phyloP scores from a whole-genome alignment of 1,284 basidiomycete species.

The Entoloma clypeatum region DNA sequence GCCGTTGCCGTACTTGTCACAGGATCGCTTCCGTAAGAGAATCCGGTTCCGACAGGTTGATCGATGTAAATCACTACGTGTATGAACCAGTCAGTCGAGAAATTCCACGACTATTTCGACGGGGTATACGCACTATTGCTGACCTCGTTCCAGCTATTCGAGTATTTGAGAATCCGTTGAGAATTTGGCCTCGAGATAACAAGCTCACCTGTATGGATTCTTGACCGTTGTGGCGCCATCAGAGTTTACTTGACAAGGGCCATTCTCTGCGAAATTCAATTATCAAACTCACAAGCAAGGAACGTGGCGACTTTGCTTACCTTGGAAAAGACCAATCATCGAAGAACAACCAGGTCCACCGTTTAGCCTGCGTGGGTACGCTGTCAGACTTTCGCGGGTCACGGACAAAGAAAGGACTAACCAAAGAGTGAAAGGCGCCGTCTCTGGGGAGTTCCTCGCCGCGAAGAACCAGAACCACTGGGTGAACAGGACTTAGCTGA shows the following conservation, averaged over 20 bases:
- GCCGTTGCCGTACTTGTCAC: conserved; percentile 53
- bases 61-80: conserved; percentile 70
- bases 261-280: conserved; percentile 40
- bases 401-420: conserved; percentile 23
- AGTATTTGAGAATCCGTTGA: conserved; percentile 9
- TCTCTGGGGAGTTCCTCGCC: conserved; percentile 52
- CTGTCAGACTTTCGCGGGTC: conserved; percentile 3
- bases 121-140: conserved; percentile 52
- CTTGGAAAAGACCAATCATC: conserved; percentile 68
- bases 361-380: conserved; percentile 39
- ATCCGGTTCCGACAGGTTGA: conserved; percentile 69
- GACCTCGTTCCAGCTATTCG: conserved; percentile 60
- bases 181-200: not conserved
- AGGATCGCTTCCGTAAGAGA: conserved; percentile 56
- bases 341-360: conserved; percentile 62
- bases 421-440: conserved; percentile 66
- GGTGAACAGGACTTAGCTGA: not conserved
- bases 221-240: conserved; percentile 48
- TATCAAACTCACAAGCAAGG: conserved; percentile 13
- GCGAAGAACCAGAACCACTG: conserved; percentile 77
- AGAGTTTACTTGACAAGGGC: conserved; percentile 54
- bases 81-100: not conserved
- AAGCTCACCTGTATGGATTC: conserved; percentile 49
- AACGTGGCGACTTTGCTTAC: conserved; percentile 19
- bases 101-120: conserved; percentile 1